These are phyloP conservation scores for Inga leiocalycina DNA, from an alignment of 306 rosid species.

Conservation along the genomic window DNA sequence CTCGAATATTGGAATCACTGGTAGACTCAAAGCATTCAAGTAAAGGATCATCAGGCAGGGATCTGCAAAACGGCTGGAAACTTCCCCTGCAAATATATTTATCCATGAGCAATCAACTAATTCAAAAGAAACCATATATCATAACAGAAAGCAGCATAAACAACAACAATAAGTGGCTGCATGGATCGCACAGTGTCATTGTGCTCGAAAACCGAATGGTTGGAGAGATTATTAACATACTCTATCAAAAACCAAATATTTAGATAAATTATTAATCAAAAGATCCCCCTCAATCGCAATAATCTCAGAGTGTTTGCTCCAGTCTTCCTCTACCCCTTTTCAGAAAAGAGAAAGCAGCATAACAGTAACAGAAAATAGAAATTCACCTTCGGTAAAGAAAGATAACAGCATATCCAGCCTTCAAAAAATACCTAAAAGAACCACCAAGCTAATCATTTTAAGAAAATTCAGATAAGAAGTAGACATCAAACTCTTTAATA, in stretches of 20 bases:
- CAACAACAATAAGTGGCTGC: too few species aligned
- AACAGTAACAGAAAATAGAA: not conserved
- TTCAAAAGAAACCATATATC: not conserved
- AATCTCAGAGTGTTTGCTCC: too few species aligned
- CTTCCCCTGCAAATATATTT: slow-evolving; percentile 64
- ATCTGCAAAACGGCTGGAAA: slow-evolving; percentile 85
- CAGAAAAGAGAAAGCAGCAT: not conserved
- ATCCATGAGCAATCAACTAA: slow-evolving; percentile 21
- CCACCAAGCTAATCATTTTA: slow-evolving; percentile 28
- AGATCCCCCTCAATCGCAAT: too few species aligned
- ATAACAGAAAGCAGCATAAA: not conserved
- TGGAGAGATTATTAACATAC: too few species aligned
- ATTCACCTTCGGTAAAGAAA: slow-evolving; percentile 72
- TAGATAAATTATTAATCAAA: too few species aligned
- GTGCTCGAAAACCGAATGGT: too few species aligned
- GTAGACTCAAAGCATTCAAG: slow-evolving; percentile 73
- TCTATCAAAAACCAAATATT: too few species aligned
- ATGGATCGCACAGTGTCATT: too few species aligned
- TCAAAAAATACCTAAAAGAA: slow-evolving; percentile 69
- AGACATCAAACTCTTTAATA: not conserved
- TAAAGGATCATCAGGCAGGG: slow-evolving; percentile 91
- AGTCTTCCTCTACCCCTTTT: too few species aligned
- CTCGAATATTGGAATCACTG: slow-evolving; percentile 57
- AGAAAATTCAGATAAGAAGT: not conserved
- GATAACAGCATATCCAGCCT: slow-evolving; percentile 95